A percentile compares a stretch with the other conserved stretches of the same genome.
phyloP scores from a whole-genome alignment of 2,329 filamentous ascomycete species.

The Botrytis paeoniae region DNA sequence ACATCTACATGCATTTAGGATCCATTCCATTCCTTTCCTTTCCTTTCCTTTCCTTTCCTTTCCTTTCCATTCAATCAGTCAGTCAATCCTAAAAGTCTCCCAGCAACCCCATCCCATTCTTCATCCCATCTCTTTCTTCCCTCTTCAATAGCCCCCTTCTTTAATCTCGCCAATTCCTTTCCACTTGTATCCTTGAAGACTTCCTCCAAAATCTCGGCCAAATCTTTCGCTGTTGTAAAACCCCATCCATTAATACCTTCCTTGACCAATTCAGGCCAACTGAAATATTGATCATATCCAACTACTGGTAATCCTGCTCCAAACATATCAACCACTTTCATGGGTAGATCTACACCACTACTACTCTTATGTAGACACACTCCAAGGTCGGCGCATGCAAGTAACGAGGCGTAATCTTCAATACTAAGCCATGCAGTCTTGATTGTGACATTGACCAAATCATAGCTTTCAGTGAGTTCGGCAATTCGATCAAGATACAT shows the following conservation, averaged over 20 bases:
- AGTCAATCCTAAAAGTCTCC: conserved; percentile 57
- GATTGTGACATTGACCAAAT: conserved; percentile 68
- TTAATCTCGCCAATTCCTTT: conserved; percentile 57
- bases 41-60: too few relatives aligned
- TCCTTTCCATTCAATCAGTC: background rate
- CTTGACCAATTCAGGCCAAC: conserved; percentile 85
- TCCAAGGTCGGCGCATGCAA: conserved; percentile 83
- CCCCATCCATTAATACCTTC: conserved; percentile 84
- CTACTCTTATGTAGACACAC: conserved; percentile 90
- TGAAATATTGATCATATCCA: conserved; percentile 81
- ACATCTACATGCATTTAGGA: background rate
- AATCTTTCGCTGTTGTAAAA: conserved; percentile 68
- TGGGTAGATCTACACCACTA: conserved; percentile 91
- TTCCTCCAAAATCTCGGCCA: conserved; percentile 60
- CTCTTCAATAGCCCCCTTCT: conserved; percentile 69
- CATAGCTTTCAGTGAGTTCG: conserved; percentile 53
- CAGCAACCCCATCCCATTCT: conserved; percentile 86
- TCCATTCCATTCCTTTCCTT: background rate
- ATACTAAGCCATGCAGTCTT: conserved; percentile 82
- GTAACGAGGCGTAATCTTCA: conserved; percentile 77
- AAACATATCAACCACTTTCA: conserved; percentile 99
- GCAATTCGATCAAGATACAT: conserved; percentile 68
- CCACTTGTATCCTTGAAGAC: conserved; percentile 56
- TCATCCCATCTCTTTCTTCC: conserved; percentile 81
- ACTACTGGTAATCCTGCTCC: conserved; percentile 87